These are phyloP conservation scores for Hortiboletus campestris DNA, from an alignment of 768 basidiomycete genomes.

Conservation along the genomic window DNA sequence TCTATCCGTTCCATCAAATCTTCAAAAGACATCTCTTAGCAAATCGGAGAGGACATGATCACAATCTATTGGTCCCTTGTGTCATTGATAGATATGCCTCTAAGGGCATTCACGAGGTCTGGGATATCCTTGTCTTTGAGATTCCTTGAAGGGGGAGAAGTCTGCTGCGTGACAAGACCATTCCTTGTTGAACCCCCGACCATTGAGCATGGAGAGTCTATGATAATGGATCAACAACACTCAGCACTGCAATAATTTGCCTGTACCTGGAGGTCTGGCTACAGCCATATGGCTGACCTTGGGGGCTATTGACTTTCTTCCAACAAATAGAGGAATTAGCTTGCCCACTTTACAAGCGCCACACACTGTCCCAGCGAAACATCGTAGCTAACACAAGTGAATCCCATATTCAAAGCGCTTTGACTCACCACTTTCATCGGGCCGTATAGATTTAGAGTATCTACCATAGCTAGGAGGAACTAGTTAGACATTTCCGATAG, in stretches of 20 bases:
- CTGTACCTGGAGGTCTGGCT: conserved; percentile 43
- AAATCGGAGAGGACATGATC: too few species aligned
- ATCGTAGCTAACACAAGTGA: neutral
- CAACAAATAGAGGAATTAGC: conserved; percentile 55
- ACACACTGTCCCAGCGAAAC: conserved; percentile 46
- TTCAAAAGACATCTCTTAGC: too few species aligned
- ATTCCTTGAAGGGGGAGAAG: neutral
- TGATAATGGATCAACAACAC: neutral
- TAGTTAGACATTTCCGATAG: conserved; percentile 3
- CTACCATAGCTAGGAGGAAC: conserved; percentile 58
- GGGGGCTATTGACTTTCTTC: conserved; percentile 34
- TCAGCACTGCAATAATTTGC: neutral
- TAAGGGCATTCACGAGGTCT: conserved; percentile 11
- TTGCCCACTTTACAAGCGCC: conserved; percentile 61
- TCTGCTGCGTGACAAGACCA: neutral
- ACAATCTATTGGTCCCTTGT: neutral
- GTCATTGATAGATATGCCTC: conserved; percentile 11
- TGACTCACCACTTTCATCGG: conserved; percentile 59
- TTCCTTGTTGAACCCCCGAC: neutral
- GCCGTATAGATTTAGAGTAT: conserved; percentile 68
- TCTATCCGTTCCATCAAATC: too few species aligned
- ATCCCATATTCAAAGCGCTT: neutral
- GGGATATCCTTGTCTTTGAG: conserved; percentile 4
- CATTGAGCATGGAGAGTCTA: conserved; percentile 17
- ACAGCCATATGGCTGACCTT: conserved; percentile 46